A percentile compares a stretch with the other conserved stretches of the same genome.
Evolutionary conservation across 2,329 filamentous ascomycete genomes (phyloP).

Genomic region (Colletotrichum sp.): DNA sequence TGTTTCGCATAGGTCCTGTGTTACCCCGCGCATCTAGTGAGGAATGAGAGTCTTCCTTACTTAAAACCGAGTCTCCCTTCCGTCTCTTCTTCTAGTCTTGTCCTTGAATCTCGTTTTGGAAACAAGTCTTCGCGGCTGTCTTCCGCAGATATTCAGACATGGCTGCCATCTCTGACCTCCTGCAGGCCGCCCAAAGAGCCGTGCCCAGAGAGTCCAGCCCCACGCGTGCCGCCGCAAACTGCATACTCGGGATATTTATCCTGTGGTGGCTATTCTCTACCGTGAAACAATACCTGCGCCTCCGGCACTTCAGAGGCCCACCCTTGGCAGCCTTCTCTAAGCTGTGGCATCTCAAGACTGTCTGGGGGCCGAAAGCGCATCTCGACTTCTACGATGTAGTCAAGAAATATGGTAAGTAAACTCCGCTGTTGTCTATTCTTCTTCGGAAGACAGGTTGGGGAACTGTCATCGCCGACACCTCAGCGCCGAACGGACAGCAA

Average conservation of each 20-base stretch:
- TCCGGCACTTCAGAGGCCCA: conserved; percentile 46
- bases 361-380: conserved; percentile 34
- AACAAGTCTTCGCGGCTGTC: not conserved
- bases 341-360: conserved; percentile 39
- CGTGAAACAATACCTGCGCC: conserved; percentile 35
- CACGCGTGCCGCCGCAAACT: not conserved
- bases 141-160: not conserved
- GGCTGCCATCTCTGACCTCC: not conserved
- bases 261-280: conserved; percentile 13
- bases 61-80: not conserved
- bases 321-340: conserved; percentile 41
- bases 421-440: not conserved
- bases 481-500: not conserved
- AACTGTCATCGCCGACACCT: not conserved
- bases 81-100: not conserved
- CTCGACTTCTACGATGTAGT: conserved; percentile 39
- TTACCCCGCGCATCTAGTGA: not conserved
- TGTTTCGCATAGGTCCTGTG: not conserved
- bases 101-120: not conserved
- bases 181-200: not conserved
- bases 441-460: not conserved
- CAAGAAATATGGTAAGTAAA: conserved; percentile 36
- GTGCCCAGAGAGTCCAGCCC: not conserved
- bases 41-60: not conserved
- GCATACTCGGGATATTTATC: conserved; percentile 9